Evolutionary conservation across 1,284 basidiomycete species (phyloP).

Genomic region (Rhodotorula sp.): DNA sequence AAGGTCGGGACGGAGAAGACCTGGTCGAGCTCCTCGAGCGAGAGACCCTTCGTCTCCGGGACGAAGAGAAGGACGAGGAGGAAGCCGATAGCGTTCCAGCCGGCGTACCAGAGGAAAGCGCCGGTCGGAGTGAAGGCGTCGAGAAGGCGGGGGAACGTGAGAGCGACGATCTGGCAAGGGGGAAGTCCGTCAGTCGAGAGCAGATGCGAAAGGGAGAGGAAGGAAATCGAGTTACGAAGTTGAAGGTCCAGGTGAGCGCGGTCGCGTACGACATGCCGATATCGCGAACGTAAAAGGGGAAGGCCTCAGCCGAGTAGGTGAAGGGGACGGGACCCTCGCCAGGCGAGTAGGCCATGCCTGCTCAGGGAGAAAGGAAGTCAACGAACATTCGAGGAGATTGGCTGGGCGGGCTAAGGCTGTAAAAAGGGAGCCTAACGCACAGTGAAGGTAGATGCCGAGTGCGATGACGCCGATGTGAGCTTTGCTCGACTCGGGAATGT

Average conservation of each 20-base stretch:
- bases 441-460: slow-evolving; percentile 40
- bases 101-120: slow-evolving; percentile 44
- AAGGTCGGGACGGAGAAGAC: slow-evolving; percentile 56
- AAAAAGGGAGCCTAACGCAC: slow-evolving; percentile 41
- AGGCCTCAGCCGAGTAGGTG: slow-evolving; percentile 52
- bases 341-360: slow-evolving; percentile 47
- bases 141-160: slow-evolving; percentile 46
- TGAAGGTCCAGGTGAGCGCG: slow-evolving; percentile 52
- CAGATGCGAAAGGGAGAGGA: too few species aligned
- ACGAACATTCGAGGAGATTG: slow-evolving; percentile 44
- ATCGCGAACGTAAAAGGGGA: slow-evolving; percentile 43
- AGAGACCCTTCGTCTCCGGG: slow-evolving; percentile 63
- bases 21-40: slow-evolving; percentile 61
- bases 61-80: slow-evolving; percentile 49
- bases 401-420: slow-evolving; percentile 52
- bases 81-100: slow-evolving; percentile 52
- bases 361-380: slow-evolving; percentile 18
- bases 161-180: slow-evolving; percentile 20
- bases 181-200: not conserved
- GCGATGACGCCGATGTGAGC: slow-evolving; percentile 22
- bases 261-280: slow-evolving; percentile 57
- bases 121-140: slow-evolving; percentile 42
- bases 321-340: slow-evolving; percentile 51
- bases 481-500: slow-evolving; percentile 14
- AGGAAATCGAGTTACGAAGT: not conserved